Percentiles rank a stretch among this genome's conserved stretches.
phyloP scores from a whole-genome alignment of 331 rosid species.

The Malus hybrid region DNA sequence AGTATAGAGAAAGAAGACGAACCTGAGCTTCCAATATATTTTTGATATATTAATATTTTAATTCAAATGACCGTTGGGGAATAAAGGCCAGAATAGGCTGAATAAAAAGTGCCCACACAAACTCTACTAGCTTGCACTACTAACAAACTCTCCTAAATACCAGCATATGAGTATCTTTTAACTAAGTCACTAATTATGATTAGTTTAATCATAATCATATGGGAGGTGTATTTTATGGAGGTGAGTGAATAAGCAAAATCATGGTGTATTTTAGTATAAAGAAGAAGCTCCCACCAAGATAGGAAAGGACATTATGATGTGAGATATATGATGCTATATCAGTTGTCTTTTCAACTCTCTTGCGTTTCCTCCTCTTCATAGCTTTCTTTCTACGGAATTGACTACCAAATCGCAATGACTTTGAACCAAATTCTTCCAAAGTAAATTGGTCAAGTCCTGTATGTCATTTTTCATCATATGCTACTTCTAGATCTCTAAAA shows the following conservation, averaged over 20 bases:
- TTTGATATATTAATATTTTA: too few species aligned
- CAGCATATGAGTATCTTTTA: too few species aligned
- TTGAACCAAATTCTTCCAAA: constrained; percentile 50
- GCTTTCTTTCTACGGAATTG: constrained; percentile 30
- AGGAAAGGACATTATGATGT: constrained; percentile 62
- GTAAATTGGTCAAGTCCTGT: constrained; percentile 25
- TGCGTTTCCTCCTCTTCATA: constrained; percentile 67
- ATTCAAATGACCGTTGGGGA: too few species aligned
- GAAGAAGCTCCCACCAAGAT: constrained; percentile 50
- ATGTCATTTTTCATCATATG: constrained; percentile 38
- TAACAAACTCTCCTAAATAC: too few species aligned
- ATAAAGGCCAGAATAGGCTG: too few species aligned
- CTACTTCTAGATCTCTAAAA: constrained; percentile 42
- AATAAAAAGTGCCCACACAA: too few species aligned
- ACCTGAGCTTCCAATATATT: too few species aligned
- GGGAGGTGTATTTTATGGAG: neutral
- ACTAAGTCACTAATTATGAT: too few species aligned
- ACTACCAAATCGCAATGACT: constrained; percentile 53
- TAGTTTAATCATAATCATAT: too few species aligned
- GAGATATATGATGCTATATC: constrained; percentile 62
- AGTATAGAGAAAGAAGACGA: too few species aligned
- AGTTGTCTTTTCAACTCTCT: constrained; percentile 61
- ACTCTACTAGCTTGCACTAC: too few species aligned
- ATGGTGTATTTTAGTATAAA: neutral
- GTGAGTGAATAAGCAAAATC: constrained; percentile 14